phyloP scores from a whole-genome alignment of 1,284 basidiomycete genomes.

The Irpex sp. region DNA sequence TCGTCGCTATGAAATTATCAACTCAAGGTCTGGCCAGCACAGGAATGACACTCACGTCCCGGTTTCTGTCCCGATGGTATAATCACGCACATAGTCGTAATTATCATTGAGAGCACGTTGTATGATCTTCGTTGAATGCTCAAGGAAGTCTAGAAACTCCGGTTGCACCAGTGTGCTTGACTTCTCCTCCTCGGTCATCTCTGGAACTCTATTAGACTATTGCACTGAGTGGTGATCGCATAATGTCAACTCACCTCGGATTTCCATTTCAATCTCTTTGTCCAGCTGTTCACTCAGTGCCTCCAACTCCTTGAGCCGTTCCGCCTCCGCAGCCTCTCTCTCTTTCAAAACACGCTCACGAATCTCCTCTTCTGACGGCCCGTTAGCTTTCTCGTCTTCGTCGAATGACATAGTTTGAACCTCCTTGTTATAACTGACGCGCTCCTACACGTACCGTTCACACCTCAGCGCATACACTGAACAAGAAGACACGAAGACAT shows the following conservation, averaged over 20 bases:
- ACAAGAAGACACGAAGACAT: constrained; percentile 9
- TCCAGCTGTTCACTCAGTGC: constrained; percentile 76
- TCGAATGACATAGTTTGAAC: constrained; percentile 81
- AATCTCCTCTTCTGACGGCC: constrained; percentile 65
- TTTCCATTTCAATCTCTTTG: constrained; percentile 77
- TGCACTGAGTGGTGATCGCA: neutral
- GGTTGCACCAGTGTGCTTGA: constrained; percentile 76
- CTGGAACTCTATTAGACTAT: constrained; percentile 31
- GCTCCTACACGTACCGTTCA: constrained; percentile 47
- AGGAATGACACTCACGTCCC: constrained; percentile 48
- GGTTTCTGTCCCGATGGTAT: constrained; percentile 78
- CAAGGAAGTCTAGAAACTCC: constrained; percentile 91
- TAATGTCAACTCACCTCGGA: constrained; percentile 48
- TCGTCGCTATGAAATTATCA: constrained; percentile 58
- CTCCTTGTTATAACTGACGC: constrained; percentile 92
- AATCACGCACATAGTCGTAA: constrained; percentile 97
- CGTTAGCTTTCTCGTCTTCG: constrained; percentile 30
- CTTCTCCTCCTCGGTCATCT: constrained; percentile 81
- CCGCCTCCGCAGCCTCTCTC: constrained; percentile 56
- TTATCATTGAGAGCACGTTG: constrained; percentile 94
- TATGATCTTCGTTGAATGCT: constrained; percentile 91
- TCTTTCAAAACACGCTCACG: constrained; percentile 64
- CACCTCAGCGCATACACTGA: neutral
- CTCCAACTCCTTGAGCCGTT: constrained; percentile 68
- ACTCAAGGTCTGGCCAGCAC: neutral